A percentile compares a stretch with the other conserved stretches of the same genome.
phyloP scores from a whole-genome alignment of 148 eudicot species.

The Persicaria tinctoria region DNA sequence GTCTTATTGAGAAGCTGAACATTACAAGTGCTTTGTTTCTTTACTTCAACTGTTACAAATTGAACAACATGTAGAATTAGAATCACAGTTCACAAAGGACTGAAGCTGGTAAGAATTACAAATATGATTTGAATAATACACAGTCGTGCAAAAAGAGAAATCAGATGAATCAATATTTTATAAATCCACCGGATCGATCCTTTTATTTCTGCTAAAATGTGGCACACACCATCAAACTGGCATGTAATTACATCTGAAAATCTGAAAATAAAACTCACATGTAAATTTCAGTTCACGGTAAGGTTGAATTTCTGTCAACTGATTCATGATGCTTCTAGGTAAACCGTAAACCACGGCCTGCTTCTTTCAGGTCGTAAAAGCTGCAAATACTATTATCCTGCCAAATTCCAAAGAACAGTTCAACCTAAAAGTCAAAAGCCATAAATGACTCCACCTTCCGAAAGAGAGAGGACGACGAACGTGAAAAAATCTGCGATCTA shows the following conservation, averaged over 20 bases:
- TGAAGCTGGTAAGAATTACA: neutral
- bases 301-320: slow-evolving; percentile 11
- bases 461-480: neutral
- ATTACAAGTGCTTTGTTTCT: slow-evolving; percentile 63
- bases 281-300: slow-evolving; percentile 13
- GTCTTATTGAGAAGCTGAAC: slow-evolving; percentile 58
- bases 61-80: neutral
- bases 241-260: neutral
- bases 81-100: neutral
- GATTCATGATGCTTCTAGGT: slow-evolving; percentile 5
- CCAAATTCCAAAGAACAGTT: neutral
- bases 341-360: neutral
- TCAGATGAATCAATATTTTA: slow-evolving; percentile 4
- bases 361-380: neutral
- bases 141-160: neutral
- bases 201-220: neutral
- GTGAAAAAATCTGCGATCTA: neutral
- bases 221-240: neutral
- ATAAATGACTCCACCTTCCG: neutral
- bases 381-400: neutral
- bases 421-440: slow-evolving; percentile 9
- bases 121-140: neutral
- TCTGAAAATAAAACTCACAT: slow-evolving; percentile 9
- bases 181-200: neutral
- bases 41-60: slow-evolving; percentile 50